phyloP scores from a whole-genome alignment of 805 yeast species.

The Metschnikowia noctiluminum region DNA sequence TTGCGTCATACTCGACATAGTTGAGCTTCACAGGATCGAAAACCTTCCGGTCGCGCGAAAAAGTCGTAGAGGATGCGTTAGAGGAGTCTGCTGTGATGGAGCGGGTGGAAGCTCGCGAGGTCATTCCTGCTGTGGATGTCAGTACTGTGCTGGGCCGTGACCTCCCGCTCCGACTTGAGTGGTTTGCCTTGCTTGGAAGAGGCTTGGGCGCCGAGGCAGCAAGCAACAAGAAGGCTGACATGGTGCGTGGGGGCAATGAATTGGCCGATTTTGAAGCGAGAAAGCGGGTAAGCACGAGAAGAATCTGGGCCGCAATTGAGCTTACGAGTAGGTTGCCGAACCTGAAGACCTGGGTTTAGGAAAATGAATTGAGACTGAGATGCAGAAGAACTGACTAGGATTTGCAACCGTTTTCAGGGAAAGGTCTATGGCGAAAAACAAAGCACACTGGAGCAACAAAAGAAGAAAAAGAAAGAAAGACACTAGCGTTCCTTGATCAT shows the following conservation, averaged over 20 bases:
- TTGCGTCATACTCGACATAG: constrained; percentile 4
- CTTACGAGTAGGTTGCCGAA: background rate
- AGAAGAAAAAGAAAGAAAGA: background rate
- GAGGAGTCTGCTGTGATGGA: background rate
- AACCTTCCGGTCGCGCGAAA: background rate
- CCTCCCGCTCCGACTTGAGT: background rate
- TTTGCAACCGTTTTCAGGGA: too few relatives aligned
- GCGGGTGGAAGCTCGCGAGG: background rate
- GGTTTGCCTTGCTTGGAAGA: background rate
- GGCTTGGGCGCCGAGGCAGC: constrained; percentile 5
- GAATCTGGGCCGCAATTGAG: background rate
- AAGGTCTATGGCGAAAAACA: too few relatives aligned
- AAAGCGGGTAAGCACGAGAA: background rate
- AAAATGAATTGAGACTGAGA: too few relatives aligned
- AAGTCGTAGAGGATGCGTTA: background rate
- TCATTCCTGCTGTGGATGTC: background rate
- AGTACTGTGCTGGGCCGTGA: background rate
- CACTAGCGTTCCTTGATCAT: background rate
- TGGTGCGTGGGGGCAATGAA: background rate
- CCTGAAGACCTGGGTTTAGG: too few relatives aligned
- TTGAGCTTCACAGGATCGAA: constrained; percentile 7
- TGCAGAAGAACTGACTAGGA: too few relatives aligned
- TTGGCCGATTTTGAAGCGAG: background rate
- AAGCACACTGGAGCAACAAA: too few relatives aligned
- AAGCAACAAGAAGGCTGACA: constrained; percentile 14